Base-by-base conservation (phyloP, 140 eudicot species). In the Stevia rebaudiana region DNA sequence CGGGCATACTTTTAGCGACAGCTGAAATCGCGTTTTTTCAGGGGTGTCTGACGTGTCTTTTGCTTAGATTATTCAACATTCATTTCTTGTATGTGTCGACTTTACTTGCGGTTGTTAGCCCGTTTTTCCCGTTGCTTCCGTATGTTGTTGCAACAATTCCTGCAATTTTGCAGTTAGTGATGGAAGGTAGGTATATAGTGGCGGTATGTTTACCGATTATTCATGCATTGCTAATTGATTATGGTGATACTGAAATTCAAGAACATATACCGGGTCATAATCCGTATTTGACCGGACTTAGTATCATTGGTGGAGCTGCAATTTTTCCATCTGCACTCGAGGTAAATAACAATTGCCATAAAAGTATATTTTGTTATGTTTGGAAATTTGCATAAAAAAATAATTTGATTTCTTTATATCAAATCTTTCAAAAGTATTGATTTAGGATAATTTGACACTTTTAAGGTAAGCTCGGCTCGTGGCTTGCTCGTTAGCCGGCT, bases 271-370 rank as follows among this genome's bases (percentile, higher is more conserved):
- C 96, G 3, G 96, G 98, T 3, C 77, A 92, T 59, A 85, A 80
- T 46, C 81, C 86, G 8, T 92, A 92, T 80, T 87, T 92, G 10
- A 92, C 95, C 28, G 96, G 95, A 37, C 96, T 92, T 69, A 92
- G 98, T 65, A 92, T 92, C 67, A 77, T 92, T 17, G 98, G 98
- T 51, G 98, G 98, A 37, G 88, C 88, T 83, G 86, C 98, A 59
- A 71, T 92, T 79, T 92, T 88, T 65, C 75, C 92, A 15, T 85
- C 92, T 55, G 95, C 95, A 48, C 46, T 92, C 43, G 98, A 90
- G 97, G 98, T 90, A 82, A 73, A 25, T 22, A 4, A 56, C 30
- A 42, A 9, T 13, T 21, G 25, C 24, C 36, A 11, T 56, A 23
- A 24, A 53, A 3, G 6, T 68, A 35, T 35, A 37, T 23, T 0